Conservation (phyloP, 1,284 basidiomycete species). For the Xanthoconium separans region DNA sequence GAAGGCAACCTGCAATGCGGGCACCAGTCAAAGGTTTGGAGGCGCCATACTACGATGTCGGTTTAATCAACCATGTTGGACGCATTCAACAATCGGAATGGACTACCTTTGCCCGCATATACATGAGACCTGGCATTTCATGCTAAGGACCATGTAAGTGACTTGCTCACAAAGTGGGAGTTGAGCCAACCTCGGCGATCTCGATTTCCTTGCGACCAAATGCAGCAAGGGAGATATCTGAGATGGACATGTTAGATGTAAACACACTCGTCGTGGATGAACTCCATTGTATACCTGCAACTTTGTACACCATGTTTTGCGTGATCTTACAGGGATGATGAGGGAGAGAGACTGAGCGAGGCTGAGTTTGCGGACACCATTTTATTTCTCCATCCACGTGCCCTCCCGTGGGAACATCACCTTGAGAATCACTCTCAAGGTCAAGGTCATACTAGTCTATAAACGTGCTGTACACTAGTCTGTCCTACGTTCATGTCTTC, state of each 20-base stretch:
- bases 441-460: background rate
- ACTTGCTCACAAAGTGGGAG: constrained; percentile 15
- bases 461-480: background rate
- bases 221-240: constrained; percentile 94
- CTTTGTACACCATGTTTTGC: constrained; percentile 78
- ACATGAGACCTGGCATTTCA: constrained; percentile 95
- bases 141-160: constrained; percentile 45
- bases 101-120: constrained; percentile 78
- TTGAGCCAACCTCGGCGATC: constrained; percentile 81
- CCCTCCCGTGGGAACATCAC: constrained; percentile 27
- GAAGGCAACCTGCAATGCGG: constrained; percentile 95
- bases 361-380: constrained; percentile 33
- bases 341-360: constrained; percentile 37
- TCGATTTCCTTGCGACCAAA: constrained; percentile 98
- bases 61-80: constrained; percentile 10
- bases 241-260: constrained; percentile 19
- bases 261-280: background rate
- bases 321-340: constrained; percentile 26
- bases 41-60: constrained; percentile 62
- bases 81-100: background rate
- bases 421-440: constrained; percentile 14
- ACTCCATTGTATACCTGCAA: constrained; percentile 56
- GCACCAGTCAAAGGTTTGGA: constrained; percentile 91
- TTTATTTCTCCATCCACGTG: constrained; percentile 36
- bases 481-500: constrained; percentile 8